Evolutionary conservation across 768 basidiomycete species (phyloP), one percentile per base, ranked within the genome.

Genomic region (Lentinula aciculospora): DNA sequence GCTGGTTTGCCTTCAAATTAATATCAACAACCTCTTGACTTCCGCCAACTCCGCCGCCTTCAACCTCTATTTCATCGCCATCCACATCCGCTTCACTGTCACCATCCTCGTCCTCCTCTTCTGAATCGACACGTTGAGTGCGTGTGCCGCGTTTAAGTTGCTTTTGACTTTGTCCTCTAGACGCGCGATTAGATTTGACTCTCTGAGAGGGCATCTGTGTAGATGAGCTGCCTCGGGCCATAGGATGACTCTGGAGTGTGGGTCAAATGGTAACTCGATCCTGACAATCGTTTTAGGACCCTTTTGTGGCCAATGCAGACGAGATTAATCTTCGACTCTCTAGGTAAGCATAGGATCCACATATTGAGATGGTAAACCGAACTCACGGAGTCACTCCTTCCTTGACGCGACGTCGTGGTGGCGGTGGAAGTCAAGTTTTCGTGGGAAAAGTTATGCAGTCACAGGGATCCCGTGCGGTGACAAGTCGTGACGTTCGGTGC

Each of bases 1-100:
- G 78, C 51, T 86, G 83, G 49, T 80, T 76, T 0, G 88, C 88
- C 67, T 82, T 85, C 51, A 81, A 78, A n/a, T 76, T 72, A 23
- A 85, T 64, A 19, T 86, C 83, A 15, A 63, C 57, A 50, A 66
- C 64, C 6, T 62, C 68, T 13, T 61, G 65, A 12, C 62, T 61
- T 44, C 60, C 66, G 37, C 66, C 68, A 6, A 61, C 71, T 10
- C 66, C 68, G 13, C 66, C 68, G 9, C 61, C 71, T 10, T 72
- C 71, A n/a, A 68, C 66, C 19, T 74, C 73, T 55, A 71, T 66
- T 50, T 63, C 62, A 3, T 72, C 71, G 37, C 70, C 76, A 5
- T 69, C 76, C 5, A 69, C 75, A 0, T 70, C 72, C 2, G 72
- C 71, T 44, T 50, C 61, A 37, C 62, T 61, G 49, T 67, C 59